Evolutionary conservation across 2,329 filamentous ascomycete species (phyloP).

Genomic region (Stachybotrys chartarum): DNA sequence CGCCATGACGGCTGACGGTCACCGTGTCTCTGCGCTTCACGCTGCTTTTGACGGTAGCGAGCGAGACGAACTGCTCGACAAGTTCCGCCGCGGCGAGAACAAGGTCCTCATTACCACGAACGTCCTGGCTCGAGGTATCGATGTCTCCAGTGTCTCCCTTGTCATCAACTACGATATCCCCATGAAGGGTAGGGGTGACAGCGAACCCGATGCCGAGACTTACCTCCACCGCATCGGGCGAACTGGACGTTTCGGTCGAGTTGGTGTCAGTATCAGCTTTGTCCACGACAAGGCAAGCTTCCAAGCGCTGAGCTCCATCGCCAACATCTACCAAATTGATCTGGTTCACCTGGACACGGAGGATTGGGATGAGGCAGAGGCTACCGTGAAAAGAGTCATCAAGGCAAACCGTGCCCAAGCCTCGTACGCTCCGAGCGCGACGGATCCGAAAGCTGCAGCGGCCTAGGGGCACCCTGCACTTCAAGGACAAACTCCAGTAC

Average conservation of each 20-base stretch:
- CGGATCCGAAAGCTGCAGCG: slow-evolving; percentile 22
- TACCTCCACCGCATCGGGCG: slow-evolving; percentile 97
- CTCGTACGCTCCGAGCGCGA: slow-evolving; percentile 40
- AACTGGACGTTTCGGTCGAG: slow-evolving; percentile 92
- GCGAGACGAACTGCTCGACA: slow-evolving; percentile 76
- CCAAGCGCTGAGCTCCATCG: slow-evolving; percentile 72
- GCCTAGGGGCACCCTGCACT: background rate
- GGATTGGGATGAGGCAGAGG: slow-evolving; percentile 89
- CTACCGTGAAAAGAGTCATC: slow-evolving; percentile 73
- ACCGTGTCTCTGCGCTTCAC: slow-evolving; percentile 85
- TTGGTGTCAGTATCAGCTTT: slow-evolving; percentile 93
- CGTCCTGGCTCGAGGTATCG: slow-evolving; percentile 90
- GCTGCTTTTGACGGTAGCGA: slow-evolving; percentile 78
- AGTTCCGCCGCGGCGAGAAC: slow-evolving; percentile 77
- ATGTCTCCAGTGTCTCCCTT: slow-evolving; percentile 86
- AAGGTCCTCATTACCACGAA: slow-evolving; percentile 99
- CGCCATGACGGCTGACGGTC: slow-evolving; percentile 81
- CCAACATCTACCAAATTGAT: slow-evolving; percentile 70
- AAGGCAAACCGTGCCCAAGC: slow-evolving; percentile 59
- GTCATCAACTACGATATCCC: slow-evolving; percentile 95
- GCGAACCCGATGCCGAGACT: slow-evolving; percentile 84
- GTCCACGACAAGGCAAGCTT: slow-evolving; percentile 82
- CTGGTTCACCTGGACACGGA: slow-evolving; percentile 74
- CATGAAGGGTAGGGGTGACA: slow-evolving; percentile 67
- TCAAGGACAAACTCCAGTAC: background rate